Base-by-base conservation (phyloP, 352 stramenopile genomes). In the Phytophthora foliorum region DNA sequence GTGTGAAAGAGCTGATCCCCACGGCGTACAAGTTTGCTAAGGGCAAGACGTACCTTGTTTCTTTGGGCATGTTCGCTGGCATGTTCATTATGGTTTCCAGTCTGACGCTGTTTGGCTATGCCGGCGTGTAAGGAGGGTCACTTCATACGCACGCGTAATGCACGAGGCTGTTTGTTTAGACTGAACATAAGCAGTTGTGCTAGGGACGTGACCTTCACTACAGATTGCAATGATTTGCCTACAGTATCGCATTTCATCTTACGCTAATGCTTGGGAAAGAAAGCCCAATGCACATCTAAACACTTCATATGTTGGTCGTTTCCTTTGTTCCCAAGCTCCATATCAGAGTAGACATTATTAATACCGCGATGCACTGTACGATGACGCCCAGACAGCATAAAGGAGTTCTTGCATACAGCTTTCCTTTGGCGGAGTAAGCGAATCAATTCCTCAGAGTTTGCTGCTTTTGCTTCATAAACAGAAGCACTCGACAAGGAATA, bases 51-150 rank as follows among this genome's bases (percentile, higher is more conserved):
- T 53, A 80, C 29, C 76, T 96, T 34, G 81, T 97, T 7, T 90
- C 91, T 10, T 53, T 89, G 25, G 89, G 85, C 11, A 87, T 94
- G 53, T 85, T 97, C 66, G 48, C 39, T 13, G 92, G 92, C 16
- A 97, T 97, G 86, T 77, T 78, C n/a, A 72, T 98, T 57, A 98
- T 98, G 75, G 86, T 94, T 21, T 46, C 89, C 14, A 97, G 87
- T 48, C 72, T 98, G 38, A 92, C 96, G 6, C 63, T 98, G 48
- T 98, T 98, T 52, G 78, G 57, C 16, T 91, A 87, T 52, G 80
- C 80, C 2, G 82, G 82, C 32, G 77, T 74, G 21, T 90, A 78
- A 70, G 25, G 29, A 59, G 52, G 27, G 29, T 13, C n/a, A 9
- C 14, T 41, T 41, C 14, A 17, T 3, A n/a, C 36, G 11, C 34